Conservation (phyloP, 2,329 filamentous ascomycete genomes). For the Alternaria longipes region DNA sequence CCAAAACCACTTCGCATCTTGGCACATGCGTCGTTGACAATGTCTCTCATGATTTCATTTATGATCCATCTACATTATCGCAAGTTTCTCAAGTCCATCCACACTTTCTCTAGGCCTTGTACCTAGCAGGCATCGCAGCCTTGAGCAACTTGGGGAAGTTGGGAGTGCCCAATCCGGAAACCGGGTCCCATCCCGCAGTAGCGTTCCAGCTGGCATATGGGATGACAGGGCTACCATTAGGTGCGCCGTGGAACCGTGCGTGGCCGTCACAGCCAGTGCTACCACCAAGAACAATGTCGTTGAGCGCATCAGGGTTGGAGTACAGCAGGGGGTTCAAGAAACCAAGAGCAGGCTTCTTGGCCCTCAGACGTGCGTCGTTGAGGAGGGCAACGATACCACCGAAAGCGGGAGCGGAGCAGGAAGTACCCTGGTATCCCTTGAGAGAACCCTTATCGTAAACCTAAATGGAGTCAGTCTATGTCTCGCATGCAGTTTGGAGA, state of each 20-base stretch:
- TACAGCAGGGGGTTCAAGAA: slow-evolving; percentile 70
- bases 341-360: slow-evolving; percentile 61
- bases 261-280: slow-evolving; percentile 50
- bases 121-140: slow-evolving; percentile 35
- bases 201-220: slow-evolving; percentile 44
- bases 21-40: rapidly evolving
- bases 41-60: neutral
- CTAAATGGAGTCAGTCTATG: neutral
- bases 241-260: slow-evolving; percentile 33
- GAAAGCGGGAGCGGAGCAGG: slow-evolving; percentile 66
- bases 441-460: slow-evolving; percentile 54
- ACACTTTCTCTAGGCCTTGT: slow-evolving; percentile 25
- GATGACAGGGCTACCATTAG: slow-evolving; percentile 44
- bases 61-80: neutral
- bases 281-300: slow-evolving; percentile 54
- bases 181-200: slow-evolving; percentile 48
- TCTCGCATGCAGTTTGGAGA: too few relatives aligned
- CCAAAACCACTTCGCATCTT: neutral
- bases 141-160: slow-evolving; percentile 43
- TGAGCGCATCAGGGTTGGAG: slow-evolving; percentile 56
- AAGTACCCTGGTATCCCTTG: slow-evolving; percentile 53
- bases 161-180: slow-evolving; percentile 43
- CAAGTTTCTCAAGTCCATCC: rapidly evolving
- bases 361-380: slow-evolving; percentile 66
- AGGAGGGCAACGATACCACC: slow-evolving; percentile 67